These are phyloP conservation scores for Arthrobotrys iridis DNA, from an alignment of 2,329 filamentous ascomycete genomes.

Conservation along the genomic window DNA sequence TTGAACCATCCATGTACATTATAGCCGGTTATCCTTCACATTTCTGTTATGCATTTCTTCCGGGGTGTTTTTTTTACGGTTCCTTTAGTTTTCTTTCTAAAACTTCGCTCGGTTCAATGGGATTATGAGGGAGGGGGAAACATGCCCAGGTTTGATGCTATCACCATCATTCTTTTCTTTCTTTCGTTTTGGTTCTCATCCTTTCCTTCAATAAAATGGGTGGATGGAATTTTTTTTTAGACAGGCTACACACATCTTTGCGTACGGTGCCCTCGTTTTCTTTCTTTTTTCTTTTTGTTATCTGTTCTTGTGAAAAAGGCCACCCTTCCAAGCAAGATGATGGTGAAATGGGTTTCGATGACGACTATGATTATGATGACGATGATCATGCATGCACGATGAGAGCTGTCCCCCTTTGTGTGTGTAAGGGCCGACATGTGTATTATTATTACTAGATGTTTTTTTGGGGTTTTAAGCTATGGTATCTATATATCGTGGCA, in stretches of 20 bases:
- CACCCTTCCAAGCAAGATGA: not conserved
- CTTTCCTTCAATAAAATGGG: slow-evolving; percentile 11
- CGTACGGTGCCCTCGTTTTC: not conserved
- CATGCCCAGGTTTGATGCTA: slow-evolving; percentile 3
- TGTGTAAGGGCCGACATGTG: not conserved
- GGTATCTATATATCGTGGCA: not conserved
- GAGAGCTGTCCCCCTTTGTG: not conserved
- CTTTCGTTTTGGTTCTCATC: not conserved
- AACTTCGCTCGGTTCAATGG: not conserved
- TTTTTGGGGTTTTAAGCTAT: not conserved
- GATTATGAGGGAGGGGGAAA: not conserved
- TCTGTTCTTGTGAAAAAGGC: not conserved
- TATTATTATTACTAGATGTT: not conserved
- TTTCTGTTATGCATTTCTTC: slow-evolving; percentile 1
- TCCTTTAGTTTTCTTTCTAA: not conserved
- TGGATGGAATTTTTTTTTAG: slow-evolving; percentile 25
- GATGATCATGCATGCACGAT: not conserved
- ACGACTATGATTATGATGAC: no score
- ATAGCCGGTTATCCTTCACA: not conserved
- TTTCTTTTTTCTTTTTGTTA: not conserved
- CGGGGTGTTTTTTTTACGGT: slow-evolving; percentile 1
- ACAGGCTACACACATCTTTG: slow-evolving; percentile 20
- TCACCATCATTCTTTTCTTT: not conserved
- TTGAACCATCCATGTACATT: not conserved
- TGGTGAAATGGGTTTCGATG: not conserved